Base-by-base conservation (phyloP, 225 moss, liverwort and hornwort species). In the Bryoerythrophyllum caledonicum region DNA sequence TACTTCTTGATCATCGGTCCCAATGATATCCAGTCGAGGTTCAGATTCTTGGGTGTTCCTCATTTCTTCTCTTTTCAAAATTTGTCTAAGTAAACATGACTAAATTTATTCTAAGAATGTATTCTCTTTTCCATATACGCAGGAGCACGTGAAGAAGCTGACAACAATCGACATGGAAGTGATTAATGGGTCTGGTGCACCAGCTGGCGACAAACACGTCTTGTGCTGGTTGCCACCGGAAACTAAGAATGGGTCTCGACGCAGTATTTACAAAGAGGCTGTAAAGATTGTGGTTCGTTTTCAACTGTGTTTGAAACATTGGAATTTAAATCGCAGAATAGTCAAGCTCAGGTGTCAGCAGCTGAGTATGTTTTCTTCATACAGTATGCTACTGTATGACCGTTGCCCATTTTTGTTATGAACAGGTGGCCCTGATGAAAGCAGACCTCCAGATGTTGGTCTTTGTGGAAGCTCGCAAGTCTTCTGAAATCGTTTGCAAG, bases 391-490 rank as follows among this genome's bases (percentile, higher is more conserved):
- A n/a, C n/a, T n/a, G n/a, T n/a, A 58, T 34, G 17, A 43, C 41
- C 21, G 13, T 30, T 56, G 51, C 43, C 15, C 37, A 17, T 71
- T 49, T 35, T 25, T 51, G 67, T 10, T 60, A 17, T 73, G 62
- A 74, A 35, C 78, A 81, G 81, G 76, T 81, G 51, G 74, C 74
- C 25, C 74, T 85, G 52, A 67, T 81, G 48, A 81, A 81, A 78
- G 74, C 73, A 70, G 65, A 77, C 27, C 81, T 85, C 17, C 84
- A 78, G 48, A 81, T 78, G 12, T 70, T 85, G 67, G 74, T 85
- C 41, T 81, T 85, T 81, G 81, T 85, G 71, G 84, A 85, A 78
- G 81, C 78, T 67, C 78, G 81, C n/a, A 85, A 85, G 64, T 68
- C 81, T 35, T 78, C 78, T 55, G 81, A 85, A 76, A 71, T 77